Percentiles rank a stretch among this genome's conserved stretches.
These are phyloP conservation scores for Penicillium samsonianum DNA, from an alignment of 495 filamentous ascomycete genomes.

Conservation along the genomic window DNA sequence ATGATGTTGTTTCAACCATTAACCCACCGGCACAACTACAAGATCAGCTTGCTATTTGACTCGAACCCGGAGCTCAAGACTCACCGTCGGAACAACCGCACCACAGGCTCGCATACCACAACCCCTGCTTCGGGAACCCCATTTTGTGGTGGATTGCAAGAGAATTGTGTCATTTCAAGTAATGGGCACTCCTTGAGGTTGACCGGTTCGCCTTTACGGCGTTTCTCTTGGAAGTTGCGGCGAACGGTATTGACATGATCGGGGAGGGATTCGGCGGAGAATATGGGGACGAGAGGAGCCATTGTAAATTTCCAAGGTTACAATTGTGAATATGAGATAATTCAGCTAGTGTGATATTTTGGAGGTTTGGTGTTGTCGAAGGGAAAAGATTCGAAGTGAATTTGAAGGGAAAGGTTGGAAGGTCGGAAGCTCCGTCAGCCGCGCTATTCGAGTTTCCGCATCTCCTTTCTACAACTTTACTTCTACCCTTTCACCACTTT, in stretches of 20 bases:
- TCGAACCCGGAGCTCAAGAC: slow-evolving; percentile 23
- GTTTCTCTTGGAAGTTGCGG: slow-evolving; percentile 47
- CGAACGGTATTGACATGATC: slow-evolving; percentile 43
- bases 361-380: neutral
- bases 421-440: slow-evolving; percentile 11
- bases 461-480: neutral
- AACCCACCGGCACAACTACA: slow-evolving; percentile 72
- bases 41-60: slow-evolving; percentile 11
- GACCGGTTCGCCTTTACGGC: slow-evolving; percentile 46
- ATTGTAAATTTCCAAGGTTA: slow-evolving; percentile 30
- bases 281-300: slow-evolving; percentile 47
- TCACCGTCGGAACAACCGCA: slow-evolving; percentile 79
- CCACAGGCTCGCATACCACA: slow-evolving; percentile 70
- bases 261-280: slow-evolving; percentile 41
- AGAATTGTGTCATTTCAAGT: slow-evolving; percentile 79
- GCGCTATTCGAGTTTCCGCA: slow-evolving; percentile 13
- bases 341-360: neutral
- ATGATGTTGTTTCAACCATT: slow-evolving; percentile 80
- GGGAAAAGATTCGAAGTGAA: slow-evolving; percentile 4
- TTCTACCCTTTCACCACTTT: neutral
- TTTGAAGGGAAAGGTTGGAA: slow-evolving; percentile 2
- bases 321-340: neutral
- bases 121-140: slow-evolving; percentile 55
- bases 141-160: slow-evolving; percentile 63
- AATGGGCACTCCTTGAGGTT: slow-evolving; percentile 71